Evolutionary conservation across 2,329 filamentous ascomycete genomes (phyloP), one percentile per base, ranked within the genome.

Genomic region (Phymatotrichopsis omnivora): DNA sequence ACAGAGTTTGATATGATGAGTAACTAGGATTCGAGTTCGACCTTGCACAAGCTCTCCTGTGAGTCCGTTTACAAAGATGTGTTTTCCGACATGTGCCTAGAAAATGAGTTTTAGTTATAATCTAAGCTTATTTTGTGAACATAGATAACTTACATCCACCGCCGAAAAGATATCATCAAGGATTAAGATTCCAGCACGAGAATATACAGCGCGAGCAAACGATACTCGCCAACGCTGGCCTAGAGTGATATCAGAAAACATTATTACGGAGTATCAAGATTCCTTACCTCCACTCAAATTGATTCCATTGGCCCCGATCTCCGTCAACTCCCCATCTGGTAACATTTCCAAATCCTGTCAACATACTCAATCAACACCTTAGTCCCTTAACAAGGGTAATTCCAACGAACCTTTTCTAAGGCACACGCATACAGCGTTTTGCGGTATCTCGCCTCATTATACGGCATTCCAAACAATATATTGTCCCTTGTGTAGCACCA

Each of bases 161-260:
- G 84, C 78, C 59, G 80, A 85, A 61, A 93, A 87, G 30, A 89
- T 83, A 58, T 93, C 85, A 60, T 93, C 85, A 57, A 91, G 69
- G 14, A 91, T 67, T 4, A 93, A 67, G 51, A 86, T 78, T 0
- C 80, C 78, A 1, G 82, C 82, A 11, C 83, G 71, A 2, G 82
- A 87, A 62, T 91, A 91, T 14, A 91, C 68, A 1, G 84, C 83
- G 35, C 85, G 71, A 2, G 84, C 85, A 55, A 93, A 76, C 0
- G 82, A 84, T 24, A 91, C 73, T 41, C 85, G 74, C 81, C 84
- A 87, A 58, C 83, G 78, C 62, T 93, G 85, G 0, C 85, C 85
- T 52, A n/a, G n/a, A n/a, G n/a, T n/a, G n/a, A n/a, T n/a, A n/a
- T n/a, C n/a, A n/a, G n/a, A n/a, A n/a, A n/a, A n/a, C n/a, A n/a